Evolutionary conservation across 306 rosid genomes (phyloP).

Genomic region (Prosopis cineraria): DNA sequence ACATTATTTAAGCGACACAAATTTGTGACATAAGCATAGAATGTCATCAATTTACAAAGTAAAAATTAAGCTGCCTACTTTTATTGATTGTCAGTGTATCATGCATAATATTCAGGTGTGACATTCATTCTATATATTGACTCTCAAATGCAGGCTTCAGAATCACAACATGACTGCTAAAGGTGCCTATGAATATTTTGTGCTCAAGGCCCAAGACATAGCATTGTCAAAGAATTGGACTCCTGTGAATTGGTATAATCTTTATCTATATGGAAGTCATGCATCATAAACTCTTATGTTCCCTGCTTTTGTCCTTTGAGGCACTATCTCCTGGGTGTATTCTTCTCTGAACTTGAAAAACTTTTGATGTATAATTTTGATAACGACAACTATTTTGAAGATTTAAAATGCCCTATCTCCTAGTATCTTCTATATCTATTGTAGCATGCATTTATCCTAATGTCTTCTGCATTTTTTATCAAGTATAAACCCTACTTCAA

Average conservation of each 20-base stretch:
- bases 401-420: constrained; percentile 11
- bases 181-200: constrained; percentile 88
- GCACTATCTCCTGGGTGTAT: constrained; percentile 18
- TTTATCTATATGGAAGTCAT: constrained; percentile 10
- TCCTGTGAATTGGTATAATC: constrained; percentile 91
- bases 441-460: not conserved
- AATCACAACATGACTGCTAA: constrained; percentile 66
- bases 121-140: constrained; percentile 19
- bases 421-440: constrained; percentile 22
- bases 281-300: constrained; percentile 19
- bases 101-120: constrained; percentile 15
- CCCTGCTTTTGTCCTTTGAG: constrained; percentile 21
- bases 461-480: not conserved
- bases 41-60: constrained; percentile 10
- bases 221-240: constrained; percentile 83
- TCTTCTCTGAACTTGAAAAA: constrained; percentile 1
- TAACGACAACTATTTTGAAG: not conserved
- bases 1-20: not conserved
- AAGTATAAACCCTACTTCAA: constrained; percentile 18
- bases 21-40: constrained; percentile 12
- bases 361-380: constrained; percentile 11
- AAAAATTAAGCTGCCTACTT: not conserved
- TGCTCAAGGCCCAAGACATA: constrained; percentile 81
- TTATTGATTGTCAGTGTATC: constrained; percentile 13
- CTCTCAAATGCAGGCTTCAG: constrained; percentile 70